Conservation (phyloP, 176 grass and related monocot genomes). For the Ampelocalamus luodianensis region DNA sequence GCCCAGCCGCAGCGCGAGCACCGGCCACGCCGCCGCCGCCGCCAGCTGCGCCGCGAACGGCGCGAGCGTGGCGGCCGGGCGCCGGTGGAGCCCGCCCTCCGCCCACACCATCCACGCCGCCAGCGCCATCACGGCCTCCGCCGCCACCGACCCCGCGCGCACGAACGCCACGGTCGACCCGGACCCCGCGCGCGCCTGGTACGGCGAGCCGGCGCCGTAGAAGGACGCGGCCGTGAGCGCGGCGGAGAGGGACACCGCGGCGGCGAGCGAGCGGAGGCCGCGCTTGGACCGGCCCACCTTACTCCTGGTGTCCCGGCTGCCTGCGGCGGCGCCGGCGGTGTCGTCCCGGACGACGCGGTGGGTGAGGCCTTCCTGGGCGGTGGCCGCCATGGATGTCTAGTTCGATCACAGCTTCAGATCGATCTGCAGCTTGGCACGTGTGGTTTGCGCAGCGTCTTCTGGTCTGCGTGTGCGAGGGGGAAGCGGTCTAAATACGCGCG, state of each 20-base stretch:
- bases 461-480: not conserved
- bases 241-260: slow-evolving; percentile 50
- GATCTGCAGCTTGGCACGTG: not conserved
- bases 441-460: not conserved
- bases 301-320: not conserved
- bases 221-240: slow-evolving; percentile 31
- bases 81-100: slow-evolving; percentile 70
- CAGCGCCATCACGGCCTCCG: slow-evolving; percentile 63
- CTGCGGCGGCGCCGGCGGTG: not conserved
- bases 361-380: slow-evolving; percentile 55
- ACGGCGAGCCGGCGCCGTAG: not conserved
- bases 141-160: slow-evolving; percentile 57
- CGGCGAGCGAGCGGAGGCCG: slow-evolving; percentile 57
- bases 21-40: slow-evolving; percentile 52
- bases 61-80: slow-evolving; percentile 40
- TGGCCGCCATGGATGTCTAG: slow-evolving; percentile 31
- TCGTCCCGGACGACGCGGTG: slow-evolving; percentile 31
- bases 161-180: slow-evolving; percentile 49
- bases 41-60: slow-evolving; percentile 57
- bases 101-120: slow-evolving; percentile 92
- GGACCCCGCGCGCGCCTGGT: not conserved
- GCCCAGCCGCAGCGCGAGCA: slow-evolving; percentile 48
- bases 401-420: not conserved
- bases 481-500: slow-evolving; percentile 45
- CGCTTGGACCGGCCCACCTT: slow-evolving; percentile 45